Conservation (phyloP, 2,329 filamentous ascomycete species). For the Aureobasidium sp. region DNA sequence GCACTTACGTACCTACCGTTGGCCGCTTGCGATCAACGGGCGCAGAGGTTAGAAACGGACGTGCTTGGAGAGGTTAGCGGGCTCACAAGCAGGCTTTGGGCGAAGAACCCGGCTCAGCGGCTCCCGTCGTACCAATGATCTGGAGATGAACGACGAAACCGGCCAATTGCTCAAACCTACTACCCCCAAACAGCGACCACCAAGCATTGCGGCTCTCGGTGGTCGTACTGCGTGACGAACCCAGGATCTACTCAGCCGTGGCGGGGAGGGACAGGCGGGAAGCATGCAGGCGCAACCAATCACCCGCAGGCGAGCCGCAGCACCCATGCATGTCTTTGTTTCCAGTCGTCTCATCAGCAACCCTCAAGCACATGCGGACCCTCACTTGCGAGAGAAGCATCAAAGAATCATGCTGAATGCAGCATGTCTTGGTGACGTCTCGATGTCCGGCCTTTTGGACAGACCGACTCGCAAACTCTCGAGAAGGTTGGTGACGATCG, state of each 20-base stretch:
- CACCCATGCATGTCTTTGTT: conserved; percentile 13
- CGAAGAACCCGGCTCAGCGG: conserved; percentile 7
- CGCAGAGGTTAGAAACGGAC: conserved; percentile 12
- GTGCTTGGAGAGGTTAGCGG: conserved; percentile 1
- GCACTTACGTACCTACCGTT: conserved; percentile 11
- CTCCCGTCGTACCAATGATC: conserved; percentile 2
- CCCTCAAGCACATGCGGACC: background rate
- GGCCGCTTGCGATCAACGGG: conserved; percentile 12
- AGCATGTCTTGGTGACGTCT: background rate
- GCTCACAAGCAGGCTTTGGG: background rate
- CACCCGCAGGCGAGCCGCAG: background rate
- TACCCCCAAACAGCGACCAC: background rate
- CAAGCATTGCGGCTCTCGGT: conserved; percentile 13
- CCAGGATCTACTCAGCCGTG: background rate
- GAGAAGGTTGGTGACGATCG: background rate
- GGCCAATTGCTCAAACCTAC: conserved; percentile 7
- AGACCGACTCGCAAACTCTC: background rate
- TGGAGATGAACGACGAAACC: conserved; percentile 14
- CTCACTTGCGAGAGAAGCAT: conserved; percentile 1
- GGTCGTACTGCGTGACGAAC: conserved; percentile 14
- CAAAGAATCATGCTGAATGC: background rate
- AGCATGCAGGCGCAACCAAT: conserved; percentile 8
- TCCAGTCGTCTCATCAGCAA: conserved; percentile 13
- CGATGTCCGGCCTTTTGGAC: background rate
- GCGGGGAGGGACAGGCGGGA: conserved; percentile 12